Conservation (phyloP, 805 yeast species). For the Spathaspora boniae region DNA sequence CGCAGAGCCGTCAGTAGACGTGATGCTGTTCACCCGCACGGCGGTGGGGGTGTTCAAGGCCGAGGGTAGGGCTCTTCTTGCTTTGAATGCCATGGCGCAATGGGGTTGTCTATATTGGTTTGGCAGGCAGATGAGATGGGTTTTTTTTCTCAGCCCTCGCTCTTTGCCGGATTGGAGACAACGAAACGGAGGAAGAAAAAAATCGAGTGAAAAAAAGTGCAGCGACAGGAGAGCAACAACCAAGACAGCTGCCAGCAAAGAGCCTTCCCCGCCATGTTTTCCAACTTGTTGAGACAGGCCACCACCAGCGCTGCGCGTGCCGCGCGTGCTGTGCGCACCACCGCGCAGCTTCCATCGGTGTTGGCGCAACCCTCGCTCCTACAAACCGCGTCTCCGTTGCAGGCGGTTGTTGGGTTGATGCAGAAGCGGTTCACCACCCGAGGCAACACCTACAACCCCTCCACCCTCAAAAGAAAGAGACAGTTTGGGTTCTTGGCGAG, state of each 20-base stretch:
- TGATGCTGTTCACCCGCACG: slow-evolving; percentile 25
- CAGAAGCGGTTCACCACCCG: slow-evolving; percentile 78
- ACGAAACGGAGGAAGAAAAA: too few species aligned
- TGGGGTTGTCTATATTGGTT: not conserved
- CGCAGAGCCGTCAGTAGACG: slow-evolving; percentile 32
- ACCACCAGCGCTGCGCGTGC: slow-evolving; percentile 7
- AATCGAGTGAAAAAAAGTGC: slow-evolving; percentile 5
- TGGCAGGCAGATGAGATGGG: not conserved
- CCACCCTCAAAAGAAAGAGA: slow-evolving; percentile 85
- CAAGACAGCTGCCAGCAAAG: too few species aligned
- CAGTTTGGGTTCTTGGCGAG: slow-evolving; percentile 87
- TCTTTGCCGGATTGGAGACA: too few species aligned
- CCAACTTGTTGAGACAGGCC: slow-evolving; percentile 8
- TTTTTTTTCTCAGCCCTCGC: not conserved
- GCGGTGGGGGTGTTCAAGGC: slow-evolving; percentile 49
- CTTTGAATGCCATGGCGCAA: slow-evolving; percentile 27
- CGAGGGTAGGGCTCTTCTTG: slow-evolving; percentile 39
- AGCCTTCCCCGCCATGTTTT: slow-evolving; percentile 8
- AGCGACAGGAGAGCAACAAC: not conserved
- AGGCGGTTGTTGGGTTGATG: slow-evolving; percentile 21
- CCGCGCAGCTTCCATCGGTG: slow-evolving; percentile 1
- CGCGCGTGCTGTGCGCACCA: not conserved
- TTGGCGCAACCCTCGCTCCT: slow-evolving; percentile 1
- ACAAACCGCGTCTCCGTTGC: slow-evolving; percentile 7
- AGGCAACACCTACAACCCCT: slow-evolving; percentile 95